Percentiles rank a stretch among this genome's conserved stretches.
Evolutionary conservation across 148 eudicot species (phyloP).

Genomic region (Fagopyrum tataricum): DNA sequence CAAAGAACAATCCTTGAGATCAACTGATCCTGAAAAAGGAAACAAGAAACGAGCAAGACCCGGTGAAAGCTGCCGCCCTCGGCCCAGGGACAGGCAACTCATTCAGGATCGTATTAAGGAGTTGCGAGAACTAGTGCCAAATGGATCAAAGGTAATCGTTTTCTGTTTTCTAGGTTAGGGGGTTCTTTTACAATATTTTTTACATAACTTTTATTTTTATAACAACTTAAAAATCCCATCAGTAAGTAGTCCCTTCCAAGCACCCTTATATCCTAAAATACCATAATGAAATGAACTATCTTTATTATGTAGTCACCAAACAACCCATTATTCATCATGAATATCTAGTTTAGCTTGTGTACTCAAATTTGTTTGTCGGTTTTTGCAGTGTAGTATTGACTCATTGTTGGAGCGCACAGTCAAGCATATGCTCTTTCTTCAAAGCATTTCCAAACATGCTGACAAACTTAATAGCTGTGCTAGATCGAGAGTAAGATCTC

Average conservation of each 20-base stretch:
- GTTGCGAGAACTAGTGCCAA: constrained; percentile 79
- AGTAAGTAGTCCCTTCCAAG: no score
- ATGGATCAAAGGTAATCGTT: constrained; percentile 71
- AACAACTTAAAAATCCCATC: no score
- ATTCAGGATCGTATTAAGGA: constrained; percentile 94
- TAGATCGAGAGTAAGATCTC: constrained; percentile 47
- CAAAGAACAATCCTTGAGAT: constrained; percentile 40
- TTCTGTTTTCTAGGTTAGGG: not conserved
- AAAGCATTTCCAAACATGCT: constrained; percentile 68
- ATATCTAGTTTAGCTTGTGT: not conserved
- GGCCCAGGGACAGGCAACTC: constrained; percentile 94
- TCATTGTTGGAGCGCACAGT: constrained; percentile 86
- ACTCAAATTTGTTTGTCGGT: constrained; percentile 22
- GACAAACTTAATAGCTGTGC: constrained; percentile 58
- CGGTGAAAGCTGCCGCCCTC: constrained; percentile 77
- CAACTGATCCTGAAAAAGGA: constrained; percentile 37
- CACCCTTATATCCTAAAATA: no score
- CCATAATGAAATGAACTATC: no score
- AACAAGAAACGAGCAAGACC: constrained; percentile 74
- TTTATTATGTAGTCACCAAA: no score
- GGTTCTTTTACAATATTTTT: no score
- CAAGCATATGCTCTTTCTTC: constrained; percentile 88
- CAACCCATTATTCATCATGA: not conserved
- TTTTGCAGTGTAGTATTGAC: constrained; percentile 87
- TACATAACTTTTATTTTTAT: no score